Evolutionary conservation across 371 early-diverging fungal species (phyloP), one percentile per base, ranked within the genome.

Genomic region (Chytridium lagenaria): DNA sequence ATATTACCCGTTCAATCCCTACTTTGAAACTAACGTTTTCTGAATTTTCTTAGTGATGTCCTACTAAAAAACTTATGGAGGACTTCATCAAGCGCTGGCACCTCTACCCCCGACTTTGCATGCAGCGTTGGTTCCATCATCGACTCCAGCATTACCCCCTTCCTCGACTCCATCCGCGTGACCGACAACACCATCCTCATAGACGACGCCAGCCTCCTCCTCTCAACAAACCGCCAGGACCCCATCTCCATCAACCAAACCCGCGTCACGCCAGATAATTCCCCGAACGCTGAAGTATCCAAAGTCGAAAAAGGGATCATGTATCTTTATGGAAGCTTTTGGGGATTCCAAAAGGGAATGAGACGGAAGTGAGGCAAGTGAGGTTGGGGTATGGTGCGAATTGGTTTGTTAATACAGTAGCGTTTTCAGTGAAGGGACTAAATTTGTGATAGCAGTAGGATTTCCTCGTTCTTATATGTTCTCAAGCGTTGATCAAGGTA

Each of bases 111-210:
- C 15, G 66, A 66, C 26, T 66, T 66, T 30, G 38, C 44, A 10
- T 66, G 66, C 66, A 40, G 40, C 44, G 66, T 66, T 44, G 66
- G 66, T n/a, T 40, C 49, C 39, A 15, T 38, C 23, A 28, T 66
- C 30, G 66, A 66, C 66, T 15, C 26, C 23, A 40, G 40, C 26
- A 38, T 66, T 37, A 66, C 40, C 23, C 40, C 40, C 66, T 3
- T 66, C 66, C 66, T 66, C 44, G 40, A 66, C 44, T 40, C 66
- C 2, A 66, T 44, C 44, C 3, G 28, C 23, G 40, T 40, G 23
- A 66, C 66, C 26, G 49, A 37, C 66, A 66, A 66, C 44, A 66
- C 66, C 66, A 40, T 66, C 66, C 66, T 66, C 26, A 37, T 66
- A 44, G 66, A 66, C 44, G n/a, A 7, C 2, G 2, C 5, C 19